Base-by-base conservation (phyloP, 345 rosid genomes). In the Draba incana region DNA sequence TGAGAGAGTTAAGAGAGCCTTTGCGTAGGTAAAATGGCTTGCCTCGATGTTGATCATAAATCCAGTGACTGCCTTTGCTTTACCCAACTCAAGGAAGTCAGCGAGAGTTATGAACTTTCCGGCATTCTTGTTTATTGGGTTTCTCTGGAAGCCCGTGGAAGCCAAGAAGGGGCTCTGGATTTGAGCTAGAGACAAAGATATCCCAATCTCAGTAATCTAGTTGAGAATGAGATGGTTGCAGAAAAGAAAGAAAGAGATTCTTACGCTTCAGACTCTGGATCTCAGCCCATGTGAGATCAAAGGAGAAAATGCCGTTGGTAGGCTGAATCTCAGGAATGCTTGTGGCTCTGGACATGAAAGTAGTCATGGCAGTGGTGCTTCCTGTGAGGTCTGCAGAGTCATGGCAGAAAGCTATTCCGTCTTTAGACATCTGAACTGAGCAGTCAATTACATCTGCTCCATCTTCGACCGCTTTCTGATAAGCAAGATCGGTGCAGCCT, bases 211-310 rank as follows among this genome's bases (percentile, higher is more conserved):
- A 59, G 20, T 44, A 14, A 69, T 30, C 58, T 23, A 39, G 46
- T 8, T 56, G 12, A 58, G 38, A 58, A 30, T 35, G 4, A 42
- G 47, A 53, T 20, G 11, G 20, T 52, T 49, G 57, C 54, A 41
- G 23, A 59, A 24, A 13, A 44, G 3, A 28, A 38, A 24, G 13
- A 81, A 75, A 81, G 0, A 50, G 20, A 15, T 57, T 28, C 70
- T 74, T 83, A 93, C 97, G 88, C 69, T 88, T 84, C 62, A 88
- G 70, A 75, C 82, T 81, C 76, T 90, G 88, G 57, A 93, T 88
- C 75, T 93, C 97, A 4, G 72, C 78, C 98, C 97, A 93, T 1
- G 91, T 74, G 42, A 93, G 92, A 67, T 90, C 97, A 58, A 93
- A 93, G 11, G 97, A 87, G 74, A 88, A 93, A 62, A 93, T 77